These are phyloP conservation scores for Penicillium sp. DNA, from an alignment of 2,329 filamentous ascomycete genomes.

Conservation along the genomic window DNA sequence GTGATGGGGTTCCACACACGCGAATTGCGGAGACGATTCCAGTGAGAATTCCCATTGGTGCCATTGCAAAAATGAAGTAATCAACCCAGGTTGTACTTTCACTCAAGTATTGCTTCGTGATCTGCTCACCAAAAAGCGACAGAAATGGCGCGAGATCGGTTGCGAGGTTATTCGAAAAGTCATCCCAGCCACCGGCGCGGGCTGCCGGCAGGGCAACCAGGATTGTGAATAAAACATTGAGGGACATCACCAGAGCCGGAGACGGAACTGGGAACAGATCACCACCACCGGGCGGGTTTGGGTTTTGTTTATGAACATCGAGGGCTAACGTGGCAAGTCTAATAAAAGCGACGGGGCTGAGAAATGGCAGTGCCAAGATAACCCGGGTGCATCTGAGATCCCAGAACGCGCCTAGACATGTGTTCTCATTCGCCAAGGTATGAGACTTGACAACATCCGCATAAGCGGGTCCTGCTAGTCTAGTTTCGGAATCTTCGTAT, in stretches of 20 bases:
- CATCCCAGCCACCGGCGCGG: constrained; percentile 8
- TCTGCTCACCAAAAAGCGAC: constrained; percentile 40
- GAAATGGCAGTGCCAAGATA: too few relatives aligned
- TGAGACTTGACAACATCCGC: too few relatives aligned
- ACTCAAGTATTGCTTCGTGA: constrained; percentile 45
- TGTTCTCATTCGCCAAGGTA: too few relatives aligned
- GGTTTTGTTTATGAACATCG: too few relatives aligned
- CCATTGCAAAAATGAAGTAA: constrained; percentile 42
- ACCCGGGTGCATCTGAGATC: too few relatives aligned
- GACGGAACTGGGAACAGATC: not conserved
- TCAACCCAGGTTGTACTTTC: constrained; percentile 36
- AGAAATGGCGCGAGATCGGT: constrained; percentile 17
- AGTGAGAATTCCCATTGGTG: constrained; percentile 41
- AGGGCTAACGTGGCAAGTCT: too few relatives aligned
- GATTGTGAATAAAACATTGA: not conserved
- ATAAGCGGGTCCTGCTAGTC: too few relatives aligned
- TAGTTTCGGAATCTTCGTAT: too few relatives aligned
- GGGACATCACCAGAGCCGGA: not conserved
- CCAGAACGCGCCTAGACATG: too few relatives aligned
- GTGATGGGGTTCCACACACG: constrained; percentile 34
- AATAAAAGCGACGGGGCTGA: too few relatives aligned
- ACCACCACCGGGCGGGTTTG: too few relatives aligned
- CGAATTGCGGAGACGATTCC: constrained; percentile 39
- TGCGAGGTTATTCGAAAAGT: constrained; percentile 17
- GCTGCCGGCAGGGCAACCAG: not conserved